A percentile compares a stretch with the other conserved stretches of the same genome.
Evolutionary conservation across 129 eudicot genomes (phyloP).

Genomic region (Pittosporum tobira): DNA sequence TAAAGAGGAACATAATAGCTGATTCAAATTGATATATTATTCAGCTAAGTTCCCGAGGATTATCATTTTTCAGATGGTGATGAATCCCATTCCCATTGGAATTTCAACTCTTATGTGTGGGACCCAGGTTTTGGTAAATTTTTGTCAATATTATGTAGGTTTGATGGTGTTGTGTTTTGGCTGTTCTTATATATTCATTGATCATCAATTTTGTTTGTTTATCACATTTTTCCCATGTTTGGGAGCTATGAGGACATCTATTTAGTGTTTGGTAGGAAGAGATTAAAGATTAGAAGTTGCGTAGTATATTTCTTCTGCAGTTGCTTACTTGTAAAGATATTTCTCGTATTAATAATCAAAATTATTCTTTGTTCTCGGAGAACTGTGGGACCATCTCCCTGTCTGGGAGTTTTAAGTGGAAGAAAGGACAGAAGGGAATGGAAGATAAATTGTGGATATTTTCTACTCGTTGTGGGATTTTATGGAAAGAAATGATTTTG

Average conservation of each 20-base stretch:
- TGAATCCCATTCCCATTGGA: slow-evolving; percentile 6
- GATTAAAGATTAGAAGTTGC: too few relatives aligned
- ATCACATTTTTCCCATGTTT: slow-evolving; percentile 14
- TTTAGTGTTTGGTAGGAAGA: not conserved
- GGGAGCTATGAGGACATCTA: too few relatives aligned
- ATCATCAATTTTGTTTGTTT: not conserved
- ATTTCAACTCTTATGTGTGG: slow-evolving; percentile 5
- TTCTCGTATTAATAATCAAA: slow-evolving; percentile 6
- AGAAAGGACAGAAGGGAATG: too few relatives aligned
- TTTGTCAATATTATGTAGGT: too few relatives aligned
- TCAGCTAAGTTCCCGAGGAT: slow-evolving; percentile 9
- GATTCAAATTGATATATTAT: slow-evolving; percentile 8
- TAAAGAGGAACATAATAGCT: not conserved
- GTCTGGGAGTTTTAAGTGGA: too few relatives aligned
- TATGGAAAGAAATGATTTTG: too few relatives aligned
- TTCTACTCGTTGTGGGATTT: too few relatives aligned
- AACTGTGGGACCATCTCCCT: too few relatives aligned
- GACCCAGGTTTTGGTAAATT: not conserved
- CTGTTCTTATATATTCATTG: not conserved
- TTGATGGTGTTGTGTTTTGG: too few relatives aligned
- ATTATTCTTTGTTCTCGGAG: not conserved
- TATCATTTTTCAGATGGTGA: slow-evolving; percentile 16
- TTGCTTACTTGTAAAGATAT: not conserved
- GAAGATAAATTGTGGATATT: too few relatives aligned
- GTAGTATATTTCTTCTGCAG: not conserved